Conservation (phyloP, 2,329 filamentous ascomycete species). For the Tricladium varicosporioides region DNA sequence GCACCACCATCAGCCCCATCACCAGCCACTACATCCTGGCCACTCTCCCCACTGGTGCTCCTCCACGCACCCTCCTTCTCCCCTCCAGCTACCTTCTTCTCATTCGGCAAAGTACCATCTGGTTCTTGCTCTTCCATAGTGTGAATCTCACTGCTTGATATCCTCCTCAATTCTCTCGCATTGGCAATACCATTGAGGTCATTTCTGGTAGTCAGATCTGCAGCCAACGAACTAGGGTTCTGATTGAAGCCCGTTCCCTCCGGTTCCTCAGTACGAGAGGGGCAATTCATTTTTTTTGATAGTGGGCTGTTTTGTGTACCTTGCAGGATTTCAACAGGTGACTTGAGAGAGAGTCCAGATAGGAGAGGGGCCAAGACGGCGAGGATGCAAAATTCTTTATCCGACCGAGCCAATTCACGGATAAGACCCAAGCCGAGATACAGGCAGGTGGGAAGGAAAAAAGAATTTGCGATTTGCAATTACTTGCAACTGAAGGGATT, state of each 20-base stretch:
- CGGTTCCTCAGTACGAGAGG: conserved; percentile 58
- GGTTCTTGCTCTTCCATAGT: conserved; percentile 21
- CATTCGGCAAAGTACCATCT: conserved; percentile 9
- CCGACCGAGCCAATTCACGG: no score
- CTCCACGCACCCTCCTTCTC: conserved; percentile 4
- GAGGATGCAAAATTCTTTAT: no score
- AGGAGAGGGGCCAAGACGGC: no score
- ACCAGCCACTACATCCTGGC: neutral
- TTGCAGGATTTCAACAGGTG: no score
- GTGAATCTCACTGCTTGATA: conserved; percentile 36
- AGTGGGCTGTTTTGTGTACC: no score
- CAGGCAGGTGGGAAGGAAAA: no score
- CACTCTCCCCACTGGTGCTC: conserved; percentile 9
- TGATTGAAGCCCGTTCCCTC: conserved; percentile 58
- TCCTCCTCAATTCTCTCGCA: conserved; percentile 48
- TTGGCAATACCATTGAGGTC: conserved; percentile 62
- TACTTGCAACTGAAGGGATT: no score
- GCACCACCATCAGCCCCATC: conserved; percentile 6
- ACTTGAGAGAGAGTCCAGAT: no score
- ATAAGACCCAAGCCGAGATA: no score
- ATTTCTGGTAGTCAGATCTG: conserved; percentile 60
- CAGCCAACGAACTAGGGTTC: conserved; percentile 54
- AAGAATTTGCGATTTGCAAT: no score
- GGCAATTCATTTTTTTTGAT: conserved; percentile 57
- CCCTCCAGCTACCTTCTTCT: conserved; percentile 6